Conservation (phyloP, 768 basidiomycete genomes). For the Gloeopeniophorella convolvens region DNA sequence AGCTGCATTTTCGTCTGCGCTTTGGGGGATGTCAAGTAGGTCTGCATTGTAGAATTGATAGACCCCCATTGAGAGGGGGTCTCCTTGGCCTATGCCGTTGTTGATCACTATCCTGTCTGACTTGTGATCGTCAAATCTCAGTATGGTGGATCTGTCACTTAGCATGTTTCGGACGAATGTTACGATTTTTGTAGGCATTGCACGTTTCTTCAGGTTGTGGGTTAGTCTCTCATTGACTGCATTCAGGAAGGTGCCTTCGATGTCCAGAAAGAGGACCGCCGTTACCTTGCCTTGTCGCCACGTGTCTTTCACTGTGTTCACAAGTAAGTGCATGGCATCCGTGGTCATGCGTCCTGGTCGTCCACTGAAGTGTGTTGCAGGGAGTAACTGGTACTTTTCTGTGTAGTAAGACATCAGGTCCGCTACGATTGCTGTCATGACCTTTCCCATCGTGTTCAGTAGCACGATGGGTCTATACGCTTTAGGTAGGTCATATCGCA, state of each 20-base stretch:
- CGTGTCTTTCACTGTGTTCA: conserved; percentile 8
- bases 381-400: neutral
- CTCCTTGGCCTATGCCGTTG: conserved; percentile 1
- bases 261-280: conserved; percentile 35
- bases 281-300: conserved; percentile 31
- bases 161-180: conserved; percentile 16
- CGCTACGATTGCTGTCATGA: conserved; percentile 12
- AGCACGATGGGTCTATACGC: conserved; percentile 23
- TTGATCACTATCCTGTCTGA: neutral
- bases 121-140: conserved; percentile 7
- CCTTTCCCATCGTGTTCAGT: conserved; percentile 16
- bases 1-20: neutral
- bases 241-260: conserved; percentile 39
- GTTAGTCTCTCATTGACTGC: conserved; percentile 27
- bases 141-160: conserved; percentile 6
- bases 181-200: conserved; percentile 27
- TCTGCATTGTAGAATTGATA: conserved; percentile 8
- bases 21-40: neutral
- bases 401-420: neutral
- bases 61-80: neutral
- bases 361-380: neutral
- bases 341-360: neutral
- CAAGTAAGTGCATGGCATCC: conserved; percentile 8
- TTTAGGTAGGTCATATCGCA: conserved; percentile 17
- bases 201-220: conserved; percentile 28